phyloP scores from a whole-genome alignment of 208 protist species.

The Endotrypanum monterogeii region DNA sequence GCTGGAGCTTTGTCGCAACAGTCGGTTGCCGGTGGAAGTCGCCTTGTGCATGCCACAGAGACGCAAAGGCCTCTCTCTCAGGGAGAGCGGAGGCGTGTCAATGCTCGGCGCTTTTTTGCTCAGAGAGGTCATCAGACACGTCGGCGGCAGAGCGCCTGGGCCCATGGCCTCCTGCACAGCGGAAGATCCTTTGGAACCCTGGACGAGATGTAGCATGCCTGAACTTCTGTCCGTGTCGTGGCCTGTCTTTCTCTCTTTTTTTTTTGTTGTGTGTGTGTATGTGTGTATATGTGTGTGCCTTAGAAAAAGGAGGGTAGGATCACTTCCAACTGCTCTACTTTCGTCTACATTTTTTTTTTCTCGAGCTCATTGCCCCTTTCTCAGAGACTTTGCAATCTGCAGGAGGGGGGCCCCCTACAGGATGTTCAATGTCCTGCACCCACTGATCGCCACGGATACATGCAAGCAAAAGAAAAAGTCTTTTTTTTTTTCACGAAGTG shows the following conservation, averaged over 20 bases:
- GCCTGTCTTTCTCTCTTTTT: too few relatives aligned
- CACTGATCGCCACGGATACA: too few relatives aligned
- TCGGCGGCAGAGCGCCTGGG: slow-evolving; percentile 13
- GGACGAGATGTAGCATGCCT: neutral
- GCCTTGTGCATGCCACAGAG: neutral
- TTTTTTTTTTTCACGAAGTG: too few relatives aligned
- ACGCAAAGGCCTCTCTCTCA: slow-evolving; percentile 17
- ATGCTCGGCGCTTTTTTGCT: slow-evolving; percentile 45
- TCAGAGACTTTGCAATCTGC: too few relatives aligned
- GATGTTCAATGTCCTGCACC: neutral
- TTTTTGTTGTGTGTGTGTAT: neutral
- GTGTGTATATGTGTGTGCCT: neutral
- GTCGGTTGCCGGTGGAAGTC: neutral
- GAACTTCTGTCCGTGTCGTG: too few relatives aligned
- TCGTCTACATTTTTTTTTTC: neutral
- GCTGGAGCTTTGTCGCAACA: neutral
- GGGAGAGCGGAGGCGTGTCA: slow-evolving; percentile 34
- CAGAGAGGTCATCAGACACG: slow-evolving; percentile 28
- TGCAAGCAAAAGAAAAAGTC: too few relatives aligned
- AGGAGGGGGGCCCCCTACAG: neutral
- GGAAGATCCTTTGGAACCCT: neutral
- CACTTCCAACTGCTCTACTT: neutral
- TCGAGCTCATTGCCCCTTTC: neutral
- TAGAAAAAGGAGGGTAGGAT: neutral
- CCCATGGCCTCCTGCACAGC: slow-evolving; percentile 14